Evolutionary conservation across 2,329 filamentous ascomycete species (phyloP).

Genomic region (Ceratocystis variospora): DNA sequence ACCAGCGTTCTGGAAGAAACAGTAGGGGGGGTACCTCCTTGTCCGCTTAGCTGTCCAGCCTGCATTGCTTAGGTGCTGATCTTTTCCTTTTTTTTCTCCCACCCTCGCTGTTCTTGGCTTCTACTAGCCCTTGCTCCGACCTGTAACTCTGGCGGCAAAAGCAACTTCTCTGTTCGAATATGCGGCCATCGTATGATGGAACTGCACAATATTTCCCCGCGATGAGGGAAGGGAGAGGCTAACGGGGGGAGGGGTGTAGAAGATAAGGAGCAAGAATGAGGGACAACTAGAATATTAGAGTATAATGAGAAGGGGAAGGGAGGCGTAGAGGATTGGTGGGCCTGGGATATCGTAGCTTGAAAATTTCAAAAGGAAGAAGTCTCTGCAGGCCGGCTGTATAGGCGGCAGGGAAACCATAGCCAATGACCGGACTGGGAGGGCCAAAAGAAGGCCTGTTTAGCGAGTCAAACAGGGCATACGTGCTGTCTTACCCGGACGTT

Average conservation of each 20-base stretch:
- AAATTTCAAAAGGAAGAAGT: background rate
- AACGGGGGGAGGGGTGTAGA: background rate
- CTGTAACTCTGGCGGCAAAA: slow-evolving; percentile 4
- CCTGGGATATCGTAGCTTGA: background rate
- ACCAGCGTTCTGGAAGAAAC: background rate
- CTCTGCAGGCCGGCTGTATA: background rate
- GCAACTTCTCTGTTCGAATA: slow-evolving; percentile 2
- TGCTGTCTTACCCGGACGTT: background rate
- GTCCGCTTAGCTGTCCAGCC: too few species aligned
- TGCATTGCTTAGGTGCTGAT: too few species aligned
- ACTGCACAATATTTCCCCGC: background rate
- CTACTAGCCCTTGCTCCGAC: background rate
- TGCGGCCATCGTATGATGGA: slow-evolving; percentile 5
- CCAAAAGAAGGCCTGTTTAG: background rate
- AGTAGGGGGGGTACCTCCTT: background rate
- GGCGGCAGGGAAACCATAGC: background rate
- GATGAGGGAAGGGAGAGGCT: background rate
- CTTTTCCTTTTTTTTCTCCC: background rate
- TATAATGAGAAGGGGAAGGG: background rate
- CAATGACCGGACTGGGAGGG: background rate
- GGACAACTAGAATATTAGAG: background rate
- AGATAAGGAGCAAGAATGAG: background rate
- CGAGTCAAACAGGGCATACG: background rate
- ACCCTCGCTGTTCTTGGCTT: background rate
- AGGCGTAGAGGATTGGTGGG: background rate